Evolutionary conservation across 768 basidiomycete genomes (phyloP).

Genomic region (Auriculariales sp.): DNA sequence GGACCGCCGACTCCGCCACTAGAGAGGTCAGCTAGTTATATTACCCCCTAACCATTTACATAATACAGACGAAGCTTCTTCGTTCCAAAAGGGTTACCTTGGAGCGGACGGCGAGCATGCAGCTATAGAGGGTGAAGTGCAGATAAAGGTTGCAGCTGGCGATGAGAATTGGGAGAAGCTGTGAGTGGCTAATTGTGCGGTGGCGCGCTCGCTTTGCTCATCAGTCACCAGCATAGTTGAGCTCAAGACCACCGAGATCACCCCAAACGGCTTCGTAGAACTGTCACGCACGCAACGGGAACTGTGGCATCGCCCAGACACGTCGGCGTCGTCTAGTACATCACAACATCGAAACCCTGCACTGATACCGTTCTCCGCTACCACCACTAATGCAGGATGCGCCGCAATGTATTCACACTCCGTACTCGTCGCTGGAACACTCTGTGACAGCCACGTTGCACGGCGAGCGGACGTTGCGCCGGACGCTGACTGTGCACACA

Average conservation of each 20-base stretch:
- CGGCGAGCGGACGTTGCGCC: constrained; percentile 29
- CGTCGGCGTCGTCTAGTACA: constrained; percentile 16
- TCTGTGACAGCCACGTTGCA: constrained; percentile 53
- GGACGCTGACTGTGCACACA: constrained; percentile 53
- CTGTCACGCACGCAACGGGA: constrained; percentile 42
- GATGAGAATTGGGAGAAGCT: constrained; percentile 41
- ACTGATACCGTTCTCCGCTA: constrained; percentile 61
- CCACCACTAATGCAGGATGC: constrained; percentile 67
- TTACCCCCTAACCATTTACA: constrained; percentile 49
- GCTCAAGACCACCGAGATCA: constrained; percentile 51
- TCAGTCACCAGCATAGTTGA: constrained; percentile 26
- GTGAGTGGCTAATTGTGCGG: constrained; percentile 39
- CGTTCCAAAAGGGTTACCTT: constrained; percentile 77
- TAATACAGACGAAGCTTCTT: constrained; percentile 12
- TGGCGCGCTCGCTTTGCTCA: neutral
- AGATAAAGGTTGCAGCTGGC: constrained; percentile 54
- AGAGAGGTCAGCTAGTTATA: constrained; percentile 49
- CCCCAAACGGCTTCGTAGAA: constrained; percentile 48
- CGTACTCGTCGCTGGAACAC: constrained; percentile 59
- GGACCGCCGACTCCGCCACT: neutral
- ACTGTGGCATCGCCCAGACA: constrained; percentile 31
- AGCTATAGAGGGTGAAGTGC: constrained; percentile 76
- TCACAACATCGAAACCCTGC: constrained; percentile 29
- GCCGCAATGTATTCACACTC: constrained; percentile 69
- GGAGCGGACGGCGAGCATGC: constrained; percentile 74